Base-by-base conservation (phyloP, 495 filamentous ascomycete species). In the Podospora pseudopauciseta region DNA sequence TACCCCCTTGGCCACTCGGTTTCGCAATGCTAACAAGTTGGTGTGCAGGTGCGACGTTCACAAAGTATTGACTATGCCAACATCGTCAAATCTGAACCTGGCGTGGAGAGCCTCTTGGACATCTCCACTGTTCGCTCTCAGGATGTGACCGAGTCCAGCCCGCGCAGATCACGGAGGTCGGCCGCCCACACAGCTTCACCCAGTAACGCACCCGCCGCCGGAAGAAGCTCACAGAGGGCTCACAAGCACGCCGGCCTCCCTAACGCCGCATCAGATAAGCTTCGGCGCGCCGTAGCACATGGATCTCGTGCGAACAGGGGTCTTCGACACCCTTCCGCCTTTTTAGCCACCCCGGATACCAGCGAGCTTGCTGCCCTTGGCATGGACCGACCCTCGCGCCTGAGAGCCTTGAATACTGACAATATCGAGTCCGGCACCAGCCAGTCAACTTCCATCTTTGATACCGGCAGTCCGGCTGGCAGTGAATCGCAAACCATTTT, bases 321-420 rank as follows among this genome's bases (percentile, higher is more conserved):
- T 4, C 70, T 66, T 49, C 68, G 72, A 5, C 63, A 74, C 18
- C 67, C 65, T 16, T 70, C 79, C 44, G 71, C 69, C 5, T 80
- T 84, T 30, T 77, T 85, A 30, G 80, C 81, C 15, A 86, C 83
- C 0, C 85, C 84, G 18, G 82, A 85, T 59, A 74, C 76, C 13
- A 79, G 82, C 23, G 83, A 85, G 49, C 19, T 78, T 11, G 67
- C 70, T 15, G 65, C 69, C 4, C 60, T 53, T 20, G 49, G 63
- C 44, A 60, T 67, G 32, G 79, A 75, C 11, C 74, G 80, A 68
- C 67, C 76, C 2, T 68, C 74, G n/a, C 72, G 75, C 63, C 63
- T 77, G 53, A 73, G 79, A 28, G 73, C 68, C 27, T 63, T 78
- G 11, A 72, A 75, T 61, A 73, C 73, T 39, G 83, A 80, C 66